A percentile compares a stretch with the other conserved stretches of the same genome.
phyloP scores from a whole-genome alignment of 2,329 filamentous ascomycete species.

The Xylariaceae sp. region DNA sequence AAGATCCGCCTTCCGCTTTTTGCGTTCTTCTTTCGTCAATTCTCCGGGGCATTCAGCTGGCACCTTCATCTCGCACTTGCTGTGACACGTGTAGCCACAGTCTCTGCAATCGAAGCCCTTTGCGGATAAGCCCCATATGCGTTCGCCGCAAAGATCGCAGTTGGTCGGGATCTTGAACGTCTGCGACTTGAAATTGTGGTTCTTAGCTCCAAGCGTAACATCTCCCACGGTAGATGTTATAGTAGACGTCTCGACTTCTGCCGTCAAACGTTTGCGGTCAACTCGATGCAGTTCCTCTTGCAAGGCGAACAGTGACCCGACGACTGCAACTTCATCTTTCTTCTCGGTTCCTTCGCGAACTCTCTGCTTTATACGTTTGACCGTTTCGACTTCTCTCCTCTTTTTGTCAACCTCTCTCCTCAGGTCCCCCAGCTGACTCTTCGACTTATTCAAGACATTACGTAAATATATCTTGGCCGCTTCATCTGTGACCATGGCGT shows the following conservation, averaged over 20 bases:
- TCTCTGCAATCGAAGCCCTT: constrained; percentile 96
- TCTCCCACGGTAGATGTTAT: constrained; percentile 91
- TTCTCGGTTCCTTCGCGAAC: constrained; percentile 82
- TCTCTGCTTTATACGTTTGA: constrained; percentile 66
- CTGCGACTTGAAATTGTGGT: constrained; percentile 97
- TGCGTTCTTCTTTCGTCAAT: constrained; percentile 88
- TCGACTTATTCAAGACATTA: constrained; percentile 88
- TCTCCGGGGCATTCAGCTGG: constrained; percentile 94
- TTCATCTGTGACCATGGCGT: constrained; percentile 79
- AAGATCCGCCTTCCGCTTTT: constrained; percentile 81
- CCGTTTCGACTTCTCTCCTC: constrained; percentile 73
- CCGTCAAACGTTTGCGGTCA: constrained; percentile 77
- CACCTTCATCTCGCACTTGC: constrained; percentile 98
- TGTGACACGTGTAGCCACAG: constrained; percentile 96
- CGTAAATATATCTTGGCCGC: constrained; percentile 82
- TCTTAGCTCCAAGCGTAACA: constrained; percentile 84
- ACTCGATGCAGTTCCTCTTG: constrained; percentile 82
- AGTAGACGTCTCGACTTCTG: constrained; percentile 87
- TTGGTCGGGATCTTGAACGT: constrained; percentile 99
- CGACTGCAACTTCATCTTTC: constrained; percentile 79
- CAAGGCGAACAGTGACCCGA: constrained; percentile 74
- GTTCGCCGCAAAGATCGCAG: constrained; percentile 91
- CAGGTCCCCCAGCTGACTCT: constrained; percentile 73
- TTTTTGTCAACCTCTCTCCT: constrained; percentile 82
- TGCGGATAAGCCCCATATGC: constrained; percentile 93